A percentile compares a stretch with the other conserved stretches of the same genome.
phyloP scores from a whole-genome alignment of 2,329 filamentous ascomycete species.

The Beauveria asiatica region DNA sequence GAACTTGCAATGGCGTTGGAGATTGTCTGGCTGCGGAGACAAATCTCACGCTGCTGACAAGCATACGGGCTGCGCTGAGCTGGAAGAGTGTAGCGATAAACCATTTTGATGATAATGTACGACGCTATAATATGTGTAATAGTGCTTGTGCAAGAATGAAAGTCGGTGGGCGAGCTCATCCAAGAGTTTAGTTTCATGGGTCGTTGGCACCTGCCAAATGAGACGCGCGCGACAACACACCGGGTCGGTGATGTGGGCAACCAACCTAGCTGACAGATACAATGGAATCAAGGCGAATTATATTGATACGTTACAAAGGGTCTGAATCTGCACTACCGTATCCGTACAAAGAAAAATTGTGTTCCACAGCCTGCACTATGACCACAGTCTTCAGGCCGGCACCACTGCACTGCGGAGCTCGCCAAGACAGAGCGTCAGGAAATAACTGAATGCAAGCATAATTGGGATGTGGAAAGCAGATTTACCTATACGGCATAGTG shows the following conservation, averaged over 20 bases:
- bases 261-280: background rate
- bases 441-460: no score
- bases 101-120: conserved; percentile 7
- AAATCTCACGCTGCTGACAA: background rate
- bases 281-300: no score
- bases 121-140: background rate
- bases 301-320: no score
- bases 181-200: background rate
- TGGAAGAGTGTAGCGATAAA: conserved; percentile 11
- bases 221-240: background rate
- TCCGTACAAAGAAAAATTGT: no score
- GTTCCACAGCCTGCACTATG: no score
- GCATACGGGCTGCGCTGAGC: conserved; percentile 8
- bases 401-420: no score
- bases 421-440: no score
- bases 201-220: background rate
- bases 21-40: conserved; percentile 9
- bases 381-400: no score
- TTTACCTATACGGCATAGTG: background rate
- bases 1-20: conserved; percentile 6
- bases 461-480: no score
- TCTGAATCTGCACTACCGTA: no score
- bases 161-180: background rate
- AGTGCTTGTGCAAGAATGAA: background rate
- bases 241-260: background rate